A percentile compares a stretch with the other conserved stretches of the same genome.
Evolutionary conservation across 768 basidiomycete species (phyloP).

Genomic region (Russula earlei): DNA sequence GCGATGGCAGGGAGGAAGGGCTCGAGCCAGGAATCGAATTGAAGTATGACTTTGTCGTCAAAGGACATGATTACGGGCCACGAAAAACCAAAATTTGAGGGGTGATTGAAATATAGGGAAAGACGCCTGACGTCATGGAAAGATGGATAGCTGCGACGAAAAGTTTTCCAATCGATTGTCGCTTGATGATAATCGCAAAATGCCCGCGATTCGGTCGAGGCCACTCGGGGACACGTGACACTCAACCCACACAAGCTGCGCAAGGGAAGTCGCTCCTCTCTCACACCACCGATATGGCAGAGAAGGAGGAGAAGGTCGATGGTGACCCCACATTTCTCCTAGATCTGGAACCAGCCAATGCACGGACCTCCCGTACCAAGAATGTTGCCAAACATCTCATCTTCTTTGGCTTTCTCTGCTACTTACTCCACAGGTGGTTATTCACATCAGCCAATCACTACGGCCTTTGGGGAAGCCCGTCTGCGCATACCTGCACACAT

Average conservation of each 20-base stretch:
- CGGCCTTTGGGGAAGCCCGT: not conserved
- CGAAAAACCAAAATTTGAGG: not conserved
- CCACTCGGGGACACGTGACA: not conserved
- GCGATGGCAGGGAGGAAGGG: conserved; percentile 62
- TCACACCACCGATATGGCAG: no score
- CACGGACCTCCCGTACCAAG: not conserved
- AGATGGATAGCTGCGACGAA: no score
- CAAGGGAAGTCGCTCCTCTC: no score
- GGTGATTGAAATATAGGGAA: not conserved
- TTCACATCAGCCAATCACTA: not conserved
- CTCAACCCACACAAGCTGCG: no score
- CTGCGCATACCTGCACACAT: not conserved
- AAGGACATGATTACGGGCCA: conserved; percentile 30
- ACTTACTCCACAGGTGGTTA: conserved; percentile 9
- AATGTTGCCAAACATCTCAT: conserved; percentile 1
- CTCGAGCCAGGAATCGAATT: conserved; percentile 65
- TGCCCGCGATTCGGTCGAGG: no score
- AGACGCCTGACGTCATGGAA: conserved; percentile 12
- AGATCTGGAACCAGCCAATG: not conserved
- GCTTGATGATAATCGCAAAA: no score
- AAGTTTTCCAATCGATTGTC: no score
- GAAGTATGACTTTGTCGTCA: conserved; percentile 47
- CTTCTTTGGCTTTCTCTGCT: conserved; percentile 8
- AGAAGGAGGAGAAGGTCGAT: not conserved
- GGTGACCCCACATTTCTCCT: not conserved